Conservation (phyloP, 2,329 filamentous ascomycete species). For the Colletotrichum cereale region DNA sequence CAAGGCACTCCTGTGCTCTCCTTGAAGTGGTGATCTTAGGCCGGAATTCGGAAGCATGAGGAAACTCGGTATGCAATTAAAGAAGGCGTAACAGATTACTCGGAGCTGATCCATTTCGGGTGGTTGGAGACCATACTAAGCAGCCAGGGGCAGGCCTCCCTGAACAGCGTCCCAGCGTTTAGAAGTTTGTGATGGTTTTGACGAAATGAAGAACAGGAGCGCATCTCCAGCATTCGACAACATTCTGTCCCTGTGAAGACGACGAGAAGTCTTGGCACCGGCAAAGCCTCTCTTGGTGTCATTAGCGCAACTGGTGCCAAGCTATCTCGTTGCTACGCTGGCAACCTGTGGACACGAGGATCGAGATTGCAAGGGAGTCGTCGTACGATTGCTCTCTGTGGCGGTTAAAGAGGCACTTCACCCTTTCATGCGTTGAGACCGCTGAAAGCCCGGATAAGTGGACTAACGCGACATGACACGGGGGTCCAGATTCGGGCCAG, state of each 20-base stretch:
- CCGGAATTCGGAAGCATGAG: background rate
- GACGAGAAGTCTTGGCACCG: background rate
- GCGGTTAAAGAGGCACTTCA: constrained; percentile 7
- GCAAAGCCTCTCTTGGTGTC: background rate
- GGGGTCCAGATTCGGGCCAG: background rate
- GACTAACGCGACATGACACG: background rate
- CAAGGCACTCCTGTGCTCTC: background rate
- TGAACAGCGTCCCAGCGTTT: background rate
- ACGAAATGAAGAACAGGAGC: no score
- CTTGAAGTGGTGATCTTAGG: background rate
- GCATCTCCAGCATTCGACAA: background rate
- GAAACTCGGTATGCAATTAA: background rate
- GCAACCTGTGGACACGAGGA: background rate
- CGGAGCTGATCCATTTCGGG: background rate
- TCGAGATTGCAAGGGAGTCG: background rate
- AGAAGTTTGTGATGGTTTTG: background rate
- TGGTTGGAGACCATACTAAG: background rate
- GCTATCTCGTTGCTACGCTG: no score
- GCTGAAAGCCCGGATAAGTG: background rate
- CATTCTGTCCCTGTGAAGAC: background rate
- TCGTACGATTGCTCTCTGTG: background rate
- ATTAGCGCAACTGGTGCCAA: background rate
- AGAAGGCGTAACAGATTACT: background rate
- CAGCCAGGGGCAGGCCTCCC: no score
- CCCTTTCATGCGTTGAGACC: background rate